These are phyloP conservation scores for Pythium dissimile DNA, from an alignment of 352 stramenopile species.

Conservation along the genomic window DNA sequence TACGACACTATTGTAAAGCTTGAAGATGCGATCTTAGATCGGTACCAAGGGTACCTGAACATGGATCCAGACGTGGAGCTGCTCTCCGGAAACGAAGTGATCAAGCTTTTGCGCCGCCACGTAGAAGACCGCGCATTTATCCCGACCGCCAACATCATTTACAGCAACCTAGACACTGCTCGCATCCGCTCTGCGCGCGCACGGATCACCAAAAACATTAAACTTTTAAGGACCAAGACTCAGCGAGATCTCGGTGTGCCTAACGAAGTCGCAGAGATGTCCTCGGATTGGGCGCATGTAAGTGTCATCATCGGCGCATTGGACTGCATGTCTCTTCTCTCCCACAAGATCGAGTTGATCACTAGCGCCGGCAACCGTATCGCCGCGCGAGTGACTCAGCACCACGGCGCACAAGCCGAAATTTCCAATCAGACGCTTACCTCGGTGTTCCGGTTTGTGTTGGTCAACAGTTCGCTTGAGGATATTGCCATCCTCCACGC, in stretches of 20 bases:
- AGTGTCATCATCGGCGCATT: constrained; percentile 57
- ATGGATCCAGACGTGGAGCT: constrained; percentile 56
- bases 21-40: constrained; percentile 69
- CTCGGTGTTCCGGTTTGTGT: constrained; percentile 61
- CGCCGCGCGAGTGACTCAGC: constrained; percentile 41
- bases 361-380: constrained; percentile 51
- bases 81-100: constrained; percentile 66
- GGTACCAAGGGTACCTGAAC: constrained; percentile 59
- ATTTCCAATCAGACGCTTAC: constrained; percentile 58
- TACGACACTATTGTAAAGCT: constrained; percentile 60
- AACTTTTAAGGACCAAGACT: constrained; percentile 49
- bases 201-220: constrained; percentile 45
- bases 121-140: constrained; percentile 84
- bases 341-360: constrained; percentile 82
- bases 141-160: constrained; percentile 44
- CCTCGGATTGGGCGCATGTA: constrained; percentile 46
- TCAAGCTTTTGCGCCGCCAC: constrained; percentile 68
- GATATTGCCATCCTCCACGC: constrained; percentile 49
- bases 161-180: constrained; percentile 49
- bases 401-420: constrained; percentile 55
- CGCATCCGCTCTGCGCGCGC: constrained; percentile 32
- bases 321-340: constrained; percentile 74
- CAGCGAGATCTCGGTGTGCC: constrained; percentile 67
- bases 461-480: constrained; percentile 58
- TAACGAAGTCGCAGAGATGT: constrained; percentile 52